phyloP scores from a whole-genome alignment of 176 grass and related monocot species.

The Neostapfia colusana region DNA sequence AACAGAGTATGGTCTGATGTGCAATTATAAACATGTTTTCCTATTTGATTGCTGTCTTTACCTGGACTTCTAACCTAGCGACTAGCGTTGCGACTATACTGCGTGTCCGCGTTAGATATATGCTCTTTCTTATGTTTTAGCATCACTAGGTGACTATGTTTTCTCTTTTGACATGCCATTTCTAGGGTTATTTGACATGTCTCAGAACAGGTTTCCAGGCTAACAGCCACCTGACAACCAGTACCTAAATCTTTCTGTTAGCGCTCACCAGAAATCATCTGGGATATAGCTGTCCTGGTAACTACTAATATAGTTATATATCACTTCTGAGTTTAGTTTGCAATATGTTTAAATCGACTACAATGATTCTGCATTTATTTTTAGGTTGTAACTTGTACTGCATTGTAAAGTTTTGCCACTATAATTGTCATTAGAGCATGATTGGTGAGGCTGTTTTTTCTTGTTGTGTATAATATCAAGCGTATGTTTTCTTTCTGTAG shows the following conservation, averaged over 20 bases:
- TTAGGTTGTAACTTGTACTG: background rate
- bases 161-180: conserved; percentile 4
- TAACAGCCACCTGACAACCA: background rate
- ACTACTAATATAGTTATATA: conserved; percentile 12
- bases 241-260: conserved; percentile 13
- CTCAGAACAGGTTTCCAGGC: background rate
- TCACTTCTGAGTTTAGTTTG: background rate
- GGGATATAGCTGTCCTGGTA: background rate
- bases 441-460: background rate
- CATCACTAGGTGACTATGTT: background rate
- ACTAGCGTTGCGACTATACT: background rate
- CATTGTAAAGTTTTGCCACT: conserved; percentile 13
- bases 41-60: conserved; percentile 1
- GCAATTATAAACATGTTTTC: conserved; percentile 18
- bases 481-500: conserved; percentile 44
- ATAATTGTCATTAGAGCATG: background rate
- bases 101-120: conserved; percentile 8
- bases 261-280: background rate
- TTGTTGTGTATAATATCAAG: background rate
- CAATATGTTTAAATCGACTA: conserved; percentile 20
- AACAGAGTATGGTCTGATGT: conserved; percentile 65
- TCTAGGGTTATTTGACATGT: background rate
- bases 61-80: background rate
- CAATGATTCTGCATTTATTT: background rate
- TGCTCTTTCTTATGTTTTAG: conserved; percentile 13